Percentiles rank a stretch among this genome's conserved stretches.
phyloP scores from a whole-genome alignment of 2,329 filamentous ascomycete species.

The Phialophora macrospora region DNA sequence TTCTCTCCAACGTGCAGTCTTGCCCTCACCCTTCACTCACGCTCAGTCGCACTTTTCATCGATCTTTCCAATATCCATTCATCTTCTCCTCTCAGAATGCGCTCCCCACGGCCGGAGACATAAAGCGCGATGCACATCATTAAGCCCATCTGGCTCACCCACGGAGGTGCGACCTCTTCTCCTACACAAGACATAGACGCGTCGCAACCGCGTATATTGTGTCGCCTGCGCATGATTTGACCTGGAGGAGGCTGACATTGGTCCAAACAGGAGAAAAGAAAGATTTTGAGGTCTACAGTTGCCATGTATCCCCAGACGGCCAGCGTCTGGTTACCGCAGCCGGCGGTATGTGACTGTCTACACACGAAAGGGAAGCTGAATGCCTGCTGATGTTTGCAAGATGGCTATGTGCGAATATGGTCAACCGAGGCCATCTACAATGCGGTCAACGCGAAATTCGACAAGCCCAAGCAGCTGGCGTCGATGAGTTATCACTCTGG shows the following conservation, averaged over 20 bases:
- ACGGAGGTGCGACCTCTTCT: constrained; percentile 69
- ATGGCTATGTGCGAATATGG: constrained; percentile 97
- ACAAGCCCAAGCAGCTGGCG: constrained; percentile 86
- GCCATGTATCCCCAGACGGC: constrained; percentile 94
- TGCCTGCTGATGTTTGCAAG: constrained; percentile 50
- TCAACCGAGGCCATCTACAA: constrained; percentile 92
- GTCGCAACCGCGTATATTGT: constrained; percentile 32
- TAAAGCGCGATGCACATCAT: constrained; percentile 73
- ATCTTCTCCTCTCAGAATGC: constrained; percentile 21
- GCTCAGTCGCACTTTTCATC: background rate
- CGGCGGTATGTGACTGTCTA: constrained; percentile 67
- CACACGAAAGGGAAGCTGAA: background rate
- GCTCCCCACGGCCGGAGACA: constrained; percentile 22
- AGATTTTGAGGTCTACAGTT: constrained; percentile 98
- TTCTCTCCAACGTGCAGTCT: constrained; percentile 1
- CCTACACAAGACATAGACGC: constrained; percentile 22
- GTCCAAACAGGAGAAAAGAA: constrained; percentile 79
- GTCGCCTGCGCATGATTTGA: constrained; percentile 17
- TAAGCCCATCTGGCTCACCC: constrained; percentile 94
- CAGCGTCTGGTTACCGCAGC: constrained; percentile 89
- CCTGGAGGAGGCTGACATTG: constrained; percentile 16
- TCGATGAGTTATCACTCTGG: constrained; percentile 98
- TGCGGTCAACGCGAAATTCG: constrained; percentile 72
- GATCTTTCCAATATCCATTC: background rate
- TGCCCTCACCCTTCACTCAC: background rate